phyloP scores from a whole-genome alignment of 768 basidiomycete genomes.

The Leccinum subgranulosum region DNA sequence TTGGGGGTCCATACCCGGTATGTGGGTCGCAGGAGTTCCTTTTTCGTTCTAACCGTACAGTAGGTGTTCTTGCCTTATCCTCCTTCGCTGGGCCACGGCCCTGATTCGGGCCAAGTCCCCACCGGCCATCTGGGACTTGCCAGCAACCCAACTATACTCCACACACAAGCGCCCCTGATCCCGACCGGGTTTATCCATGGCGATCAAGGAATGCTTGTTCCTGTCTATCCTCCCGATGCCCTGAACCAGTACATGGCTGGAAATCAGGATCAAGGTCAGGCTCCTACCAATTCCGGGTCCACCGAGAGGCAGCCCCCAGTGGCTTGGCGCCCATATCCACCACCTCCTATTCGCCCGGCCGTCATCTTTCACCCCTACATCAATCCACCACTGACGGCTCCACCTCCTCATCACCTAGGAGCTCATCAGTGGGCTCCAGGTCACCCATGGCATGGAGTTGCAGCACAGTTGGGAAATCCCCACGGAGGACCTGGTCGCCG shows the following conservation, averaged over 20 bases:
- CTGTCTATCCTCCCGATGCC: conserved; percentile 68
- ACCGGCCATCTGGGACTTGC: conserved; percentile 17
- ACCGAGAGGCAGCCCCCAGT: conserved; percentile 30
- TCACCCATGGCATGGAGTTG: conserved; percentile 22
- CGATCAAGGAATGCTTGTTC: conserved; percentile 68
- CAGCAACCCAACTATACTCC: conserved; percentile 13
- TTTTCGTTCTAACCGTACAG: conserved; percentile 8
- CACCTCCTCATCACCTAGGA: conserved; percentile 18
- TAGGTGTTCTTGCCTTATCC: conserved; percentile 54
- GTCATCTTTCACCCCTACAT: conserved; percentile 30
- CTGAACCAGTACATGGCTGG: conserved; percentile 66
- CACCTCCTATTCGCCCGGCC: conserved; percentile 31
- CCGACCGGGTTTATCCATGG: conserved; percentile 71
- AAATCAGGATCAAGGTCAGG: conserved; percentile 29
- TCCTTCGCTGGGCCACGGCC: conserved; percentile 31
- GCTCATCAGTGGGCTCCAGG: conserved; percentile 27
- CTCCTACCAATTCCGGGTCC: conserved; percentile 16
- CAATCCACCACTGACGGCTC: conserved; percentile 19
- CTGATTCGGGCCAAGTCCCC: conserved; percentile 24
- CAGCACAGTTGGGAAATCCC: conserved; percentile 14
- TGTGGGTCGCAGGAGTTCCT: conserved; percentile 18
- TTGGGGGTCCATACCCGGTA: conserved; percentile 46
- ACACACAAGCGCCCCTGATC: conserved; percentile 51
- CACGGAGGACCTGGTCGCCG: conserved; percentile 16
- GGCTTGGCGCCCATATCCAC: conserved; percentile 34